phyloP scores from a whole-genome alignment of 1,139 yeast genomes.

The Debaryomyces sp. region DNA sequence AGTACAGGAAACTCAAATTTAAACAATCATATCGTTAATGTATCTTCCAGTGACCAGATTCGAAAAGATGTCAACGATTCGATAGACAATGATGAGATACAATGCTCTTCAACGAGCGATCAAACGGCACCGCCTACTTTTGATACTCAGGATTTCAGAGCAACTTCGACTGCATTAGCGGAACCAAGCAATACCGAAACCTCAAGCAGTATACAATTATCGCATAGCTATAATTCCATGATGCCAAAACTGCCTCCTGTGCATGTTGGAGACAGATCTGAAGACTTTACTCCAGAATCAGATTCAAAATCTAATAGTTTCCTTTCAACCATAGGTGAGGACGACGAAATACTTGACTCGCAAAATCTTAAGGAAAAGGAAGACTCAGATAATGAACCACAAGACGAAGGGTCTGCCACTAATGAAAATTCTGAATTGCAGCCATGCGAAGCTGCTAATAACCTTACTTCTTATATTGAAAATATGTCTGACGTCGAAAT shows the following conservation, averaged over 20 bases:
- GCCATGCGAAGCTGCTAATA: not conserved
- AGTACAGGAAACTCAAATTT: not conserved
- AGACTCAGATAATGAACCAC: not conserved
- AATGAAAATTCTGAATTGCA: not conserved
- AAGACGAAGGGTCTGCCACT: not conserved
- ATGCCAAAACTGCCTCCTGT: not conserved
- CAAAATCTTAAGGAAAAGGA: not conserved
- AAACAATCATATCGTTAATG: not conserved
- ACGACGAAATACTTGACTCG: slow-evolving; percentile 1
- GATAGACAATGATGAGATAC: not conserved
- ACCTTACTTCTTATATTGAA: slow-evolving; percentile 3
- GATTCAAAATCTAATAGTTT: not conserved
- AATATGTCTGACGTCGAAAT: slow-evolving; percentile 20
- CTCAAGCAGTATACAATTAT: not conserved
- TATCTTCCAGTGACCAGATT: not conserved
- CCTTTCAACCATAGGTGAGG: not conserved
- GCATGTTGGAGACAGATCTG: not conserved
- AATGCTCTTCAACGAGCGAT: not conserved
- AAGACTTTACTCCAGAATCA: not conserved
- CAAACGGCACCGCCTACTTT: not conserved
- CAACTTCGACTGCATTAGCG: not conserved
- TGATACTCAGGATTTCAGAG: not conserved
- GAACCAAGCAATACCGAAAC: not conserved
- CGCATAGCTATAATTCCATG: not conserved
- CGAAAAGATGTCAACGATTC: not conserved